Evolutionary conservation across 805 yeast species (phyloP).

Genomic region (Zygosaccharomyces pseudorouxii): DNA sequence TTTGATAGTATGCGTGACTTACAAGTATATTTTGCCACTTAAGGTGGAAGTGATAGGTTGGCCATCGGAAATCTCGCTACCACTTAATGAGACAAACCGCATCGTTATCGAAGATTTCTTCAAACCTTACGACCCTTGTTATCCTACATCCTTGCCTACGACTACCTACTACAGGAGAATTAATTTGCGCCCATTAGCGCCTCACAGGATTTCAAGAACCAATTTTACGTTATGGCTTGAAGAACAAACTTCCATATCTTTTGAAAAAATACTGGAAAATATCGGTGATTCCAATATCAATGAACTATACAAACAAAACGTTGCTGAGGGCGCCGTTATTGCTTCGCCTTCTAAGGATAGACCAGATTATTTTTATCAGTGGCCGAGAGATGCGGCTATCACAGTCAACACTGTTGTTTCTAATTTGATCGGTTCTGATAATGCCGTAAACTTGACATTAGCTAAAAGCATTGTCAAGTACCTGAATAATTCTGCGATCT

Average conservation of each 20-base stretch:
- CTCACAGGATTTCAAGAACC: constrained; percentile 17
- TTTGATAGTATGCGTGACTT: constrained; percentile 7
- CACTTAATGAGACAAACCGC: constrained; percentile 1
- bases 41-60: constrained; percentile 4
- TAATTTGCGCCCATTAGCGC: constrained; percentile 14
- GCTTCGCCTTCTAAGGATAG: constrained; percentile 71
- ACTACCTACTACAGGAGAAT: constrained; percentile 11
- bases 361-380: constrained; percentile 85
- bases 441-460: constrained; percentile 21
- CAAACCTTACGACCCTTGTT: constrained; percentile 13
- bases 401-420: constrained; percentile 63
- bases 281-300: constrained; percentile 41
- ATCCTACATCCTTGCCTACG: constrained; percentile 11
- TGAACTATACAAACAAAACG: constrained; percentile 33
- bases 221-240: constrained; percentile 45
- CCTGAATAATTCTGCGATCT: constrained; percentile 48
- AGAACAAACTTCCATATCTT: constrained; percentile 40
- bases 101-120: constrained; percentile 14
- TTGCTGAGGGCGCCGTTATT: constrained; percentile 65
- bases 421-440: constrained; percentile 33
- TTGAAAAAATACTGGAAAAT: constrained; percentile 43
- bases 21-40: constrained; percentile 8
- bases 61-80: not conserved
- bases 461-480: constrained; percentile 51
- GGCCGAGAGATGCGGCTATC: constrained; percentile 89